Percentiles rank a stretch among this genome's conserved stretches.
These are phyloP conservation scores for Chlorophyllum brunneum DNA, from an alignment of 768 basidiomycete species.

Conservation along the genomic window DNA sequence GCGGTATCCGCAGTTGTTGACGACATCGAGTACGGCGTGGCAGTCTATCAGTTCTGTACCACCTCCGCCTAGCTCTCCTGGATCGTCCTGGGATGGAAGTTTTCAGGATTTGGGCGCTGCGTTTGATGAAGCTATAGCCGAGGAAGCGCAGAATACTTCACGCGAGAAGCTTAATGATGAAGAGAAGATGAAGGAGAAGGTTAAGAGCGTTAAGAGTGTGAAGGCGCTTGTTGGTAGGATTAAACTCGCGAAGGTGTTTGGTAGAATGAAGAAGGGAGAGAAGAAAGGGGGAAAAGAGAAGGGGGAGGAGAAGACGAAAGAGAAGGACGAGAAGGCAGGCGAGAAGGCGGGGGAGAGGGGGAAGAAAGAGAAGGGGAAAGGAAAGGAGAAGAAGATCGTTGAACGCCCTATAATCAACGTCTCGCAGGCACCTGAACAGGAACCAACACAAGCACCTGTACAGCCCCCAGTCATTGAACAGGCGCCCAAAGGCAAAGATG, in stretches of 20 bases:
- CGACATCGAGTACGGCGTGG: slow-evolving; percentile 26
- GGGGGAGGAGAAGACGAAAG: not conserved
- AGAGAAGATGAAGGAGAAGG: not conserved
- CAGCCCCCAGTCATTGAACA: too few relatives aligned
- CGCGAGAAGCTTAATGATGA: not conserved
- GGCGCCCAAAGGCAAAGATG: too few relatives aligned
- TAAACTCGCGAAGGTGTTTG: not conserved
- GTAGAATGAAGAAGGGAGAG: not conserved
- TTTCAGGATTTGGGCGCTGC: slow-evolving; percentile 3
- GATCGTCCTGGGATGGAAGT: slow-evolving; percentile 10
- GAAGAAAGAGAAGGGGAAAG: not conserved
- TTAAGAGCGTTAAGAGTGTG: not conserved
- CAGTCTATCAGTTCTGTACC: slow-evolving; percentile 19
- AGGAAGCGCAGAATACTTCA: not conserved
- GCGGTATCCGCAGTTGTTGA: slow-evolving; percentile 24
- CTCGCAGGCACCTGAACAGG: too few relatives aligned
- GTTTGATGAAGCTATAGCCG: not conserved
- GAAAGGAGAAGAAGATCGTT: not conserved
- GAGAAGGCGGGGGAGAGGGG: not conserved
- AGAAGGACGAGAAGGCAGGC: not conserved
- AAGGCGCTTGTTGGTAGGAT: not conserved
- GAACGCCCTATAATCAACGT: too few relatives aligned
- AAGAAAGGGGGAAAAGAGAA: not conserved
- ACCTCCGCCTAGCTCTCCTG: slow-evolving; percentile 14
- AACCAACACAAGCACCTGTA: too few relatives aligned